phyloP scores from a whole-genome alignment of 2,329 filamentous ascomycete species.

The Dactylellina parvicollis region DNA sequence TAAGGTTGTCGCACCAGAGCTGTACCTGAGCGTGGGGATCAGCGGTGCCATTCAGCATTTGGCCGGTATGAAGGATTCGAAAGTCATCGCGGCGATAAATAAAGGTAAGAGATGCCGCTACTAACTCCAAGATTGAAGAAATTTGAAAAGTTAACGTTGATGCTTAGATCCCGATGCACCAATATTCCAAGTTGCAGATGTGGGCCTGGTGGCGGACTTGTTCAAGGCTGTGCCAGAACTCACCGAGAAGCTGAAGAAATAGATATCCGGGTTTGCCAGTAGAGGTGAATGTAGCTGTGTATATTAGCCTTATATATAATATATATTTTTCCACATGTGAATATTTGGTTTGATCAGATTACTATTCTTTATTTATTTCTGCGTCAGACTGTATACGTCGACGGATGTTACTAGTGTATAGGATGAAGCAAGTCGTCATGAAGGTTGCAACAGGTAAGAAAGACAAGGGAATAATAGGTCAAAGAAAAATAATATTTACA shows the following conservation, averaged over 20 bases:
- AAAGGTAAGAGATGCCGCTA: constrained; percentile 65
- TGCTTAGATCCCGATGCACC: constrained; percentile 81
- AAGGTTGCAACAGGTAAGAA: constrained; percentile 17
- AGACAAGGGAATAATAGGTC: constrained; percentile 7
- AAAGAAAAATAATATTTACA: constrained; percentile 43
- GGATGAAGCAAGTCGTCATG: constrained; percentile 40
- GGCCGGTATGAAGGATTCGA: constrained; percentile 99
- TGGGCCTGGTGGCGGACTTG: constrained; percentile 92
- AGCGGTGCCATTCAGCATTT: constrained; percentile 97
- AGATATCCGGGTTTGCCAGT: constrained; percentile 29
- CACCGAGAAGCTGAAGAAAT: constrained; percentile 86
- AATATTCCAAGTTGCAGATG: constrained; percentile 97
- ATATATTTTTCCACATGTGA: background rate
- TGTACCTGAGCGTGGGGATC: constrained; percentile 95
- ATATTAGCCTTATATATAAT: constrained; percentile 39
- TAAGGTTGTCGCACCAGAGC: constrained; percentile 95
- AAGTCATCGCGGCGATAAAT: constrained; percentile 98
- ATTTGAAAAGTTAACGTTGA: constrained; percentile 5
- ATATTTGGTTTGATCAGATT: constrained; percentile 1
- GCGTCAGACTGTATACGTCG: constrained; percentile 13
- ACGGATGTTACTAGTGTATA: constrained; percentile 23
- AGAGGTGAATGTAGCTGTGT: constrained; percentile 29
- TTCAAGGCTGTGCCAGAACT: constrained; percentile 84
- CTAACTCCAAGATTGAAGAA: background rate
- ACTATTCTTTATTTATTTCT: constrained; percentile 46